Percentiles rank a stretch among this genome's conserved stretches.
These are phyloP conservation scores for Thelephora aurantiotincta DNA, from an alignment of 768 basidiomycete species.

Conservation along the genomic window DNA sequence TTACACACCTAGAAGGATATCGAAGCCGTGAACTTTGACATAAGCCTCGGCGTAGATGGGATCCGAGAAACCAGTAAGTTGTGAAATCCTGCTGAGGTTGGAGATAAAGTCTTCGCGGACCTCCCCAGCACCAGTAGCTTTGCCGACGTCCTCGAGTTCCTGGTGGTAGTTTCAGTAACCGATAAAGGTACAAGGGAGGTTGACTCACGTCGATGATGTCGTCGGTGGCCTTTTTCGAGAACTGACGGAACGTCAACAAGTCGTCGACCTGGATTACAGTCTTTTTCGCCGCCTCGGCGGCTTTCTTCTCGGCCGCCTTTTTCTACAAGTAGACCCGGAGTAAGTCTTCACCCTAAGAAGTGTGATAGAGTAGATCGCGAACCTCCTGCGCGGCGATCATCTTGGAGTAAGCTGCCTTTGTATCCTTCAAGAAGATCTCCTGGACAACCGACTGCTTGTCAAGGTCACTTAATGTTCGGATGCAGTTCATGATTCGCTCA, in stretches of 20 bases:
- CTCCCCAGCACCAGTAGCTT: slow-evolving; percentile 78
- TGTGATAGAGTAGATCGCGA: slow-evolving; percentile 4
- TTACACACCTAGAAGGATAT: slow-evolving; percentile 72
- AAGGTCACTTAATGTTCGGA: slow-evolving; percentile 82
- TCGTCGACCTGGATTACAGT: slow-evolving; percentile 87
- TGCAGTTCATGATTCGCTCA: slow-evolving; percentile 93
- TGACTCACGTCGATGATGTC: slow-evolving; percentile 58
- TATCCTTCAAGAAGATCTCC: slow-evolving; percentile 72
- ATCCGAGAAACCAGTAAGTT: slow-evolving; percentile 97
- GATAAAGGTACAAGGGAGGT: neutral
- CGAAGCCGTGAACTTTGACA: slow-evolving; percentile 95
- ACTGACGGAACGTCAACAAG: slow-evolving; percentile 81
- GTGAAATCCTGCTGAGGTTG: slow-evolving; percentile 83
- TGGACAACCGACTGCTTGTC: slow-evolving; percentile 39
- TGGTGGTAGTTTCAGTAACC: slow-evolving; percentile 16
- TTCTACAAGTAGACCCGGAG: slow-evolving; percentile 31
- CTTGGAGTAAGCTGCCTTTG: slow-evolving; percentile 81
- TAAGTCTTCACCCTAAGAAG: neutral
- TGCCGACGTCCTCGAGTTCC: slow-evolving; percentile 82
- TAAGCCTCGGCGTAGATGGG: slow-evolving; percentile 97
- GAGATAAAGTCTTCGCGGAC: slow-evolving; percentile 88
- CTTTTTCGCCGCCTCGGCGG: slow-evolving; percentile 54
- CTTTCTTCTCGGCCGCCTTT: slow-evolving; percentile 84
- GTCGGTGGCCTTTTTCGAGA: slow-evolving; percentile 80
- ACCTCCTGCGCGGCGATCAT: slow-evolving; percentile 97